Evolutionary conservation across 345 rosid species (phyloP).

Genomic region (Salix caprea): DNA sequence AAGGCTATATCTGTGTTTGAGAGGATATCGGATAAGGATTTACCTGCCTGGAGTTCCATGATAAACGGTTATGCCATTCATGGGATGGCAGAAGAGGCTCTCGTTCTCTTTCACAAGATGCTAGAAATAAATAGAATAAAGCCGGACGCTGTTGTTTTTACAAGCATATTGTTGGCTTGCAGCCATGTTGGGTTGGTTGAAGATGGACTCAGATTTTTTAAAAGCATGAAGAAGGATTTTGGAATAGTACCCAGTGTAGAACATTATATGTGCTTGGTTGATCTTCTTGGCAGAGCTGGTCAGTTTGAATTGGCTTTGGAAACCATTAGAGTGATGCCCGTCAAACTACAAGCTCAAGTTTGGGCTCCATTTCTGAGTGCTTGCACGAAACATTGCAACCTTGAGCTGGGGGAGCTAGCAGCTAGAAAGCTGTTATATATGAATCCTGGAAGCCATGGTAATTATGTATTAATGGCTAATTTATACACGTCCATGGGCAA

Average conservation of each 20-base stretch:
- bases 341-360: slow-evolving; percentile 11
- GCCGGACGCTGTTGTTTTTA: slow-evolving; percentile 24
- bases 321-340: slow-evolving; percentile 12
- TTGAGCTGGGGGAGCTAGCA: slow-evolving; percentile 22
- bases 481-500: slow-evolving; percentile 23
- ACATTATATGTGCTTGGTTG: slow-evolving; percentile 29
- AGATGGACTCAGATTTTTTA: slow-evolving; percentile 19
- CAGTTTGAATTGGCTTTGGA: slow-evolving; percentile 22
- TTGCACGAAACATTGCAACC: slow-evolving; percentile 22
- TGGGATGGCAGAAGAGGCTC: slow-evolving; percentile 27
- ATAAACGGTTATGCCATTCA: slow-evolving; percentile 29
- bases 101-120: slow-evolving; percentile 24
- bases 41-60: slow-evolving; percentile 28
- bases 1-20: slow-evolving; percentile 24
- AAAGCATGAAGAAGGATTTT: slow-evolving; percentile 22
- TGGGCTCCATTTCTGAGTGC: slow-evolving; percentile 31
- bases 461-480: slow-evolving; percentile 25
- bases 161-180: slow-evolving; percentile 27
- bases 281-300: slow-evolving; percentile 33
- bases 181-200: slow-evolving; percentile 24
- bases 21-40: slow-evolving; percentile 8
- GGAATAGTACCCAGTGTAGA: slow-evolving; percentile 28
- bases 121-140: slow-evolving; percentile 9
- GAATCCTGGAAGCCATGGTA: slow-evolving; percentile 12
- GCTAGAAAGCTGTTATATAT: slow-evolving; percentile 14